Evolutionary conservation across 2,329 filamentous ascomycete species (phyloP), one percentile per base, ranked within the genome.

Genomic region (Fusarium pseudograminearum): DNA sequence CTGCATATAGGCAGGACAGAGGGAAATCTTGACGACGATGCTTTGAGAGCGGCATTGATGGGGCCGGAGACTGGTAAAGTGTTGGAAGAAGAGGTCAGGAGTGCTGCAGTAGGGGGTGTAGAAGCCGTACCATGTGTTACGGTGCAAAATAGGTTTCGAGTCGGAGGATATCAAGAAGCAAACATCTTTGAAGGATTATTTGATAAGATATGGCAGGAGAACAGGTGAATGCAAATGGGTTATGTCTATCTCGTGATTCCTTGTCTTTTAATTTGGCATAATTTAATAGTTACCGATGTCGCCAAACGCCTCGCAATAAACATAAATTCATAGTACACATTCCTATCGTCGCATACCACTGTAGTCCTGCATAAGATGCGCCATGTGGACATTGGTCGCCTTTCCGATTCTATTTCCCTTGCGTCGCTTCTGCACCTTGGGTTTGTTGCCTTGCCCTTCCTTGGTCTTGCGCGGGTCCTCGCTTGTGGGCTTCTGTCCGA

Each of bases 371-470:
- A 97, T 84, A 63, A 97, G 86, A 69, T 91, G 89, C 72, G 86
- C 85, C 93, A 97, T 97, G 78, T 97, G 94, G 30, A 89, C 89
- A 78, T 97, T 97, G 28, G 93, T 97, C 59, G 91, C 90, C 85
- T 94, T 96, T 70, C 91, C 92, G 42, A 89, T 88, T 63, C 90
- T 87, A 70, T 93, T 88, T 72, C 82, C 80, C 28, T 83, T 82
- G 45, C 89, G 84, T 78, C 92, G 93, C 81, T 93, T 92, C 79
- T 90, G 89, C 82, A 91, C 90, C 82, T 93, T 92, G 72, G 90
- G 81, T 77, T 87, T 89, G 64, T 85, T 87, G 24, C 86, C 82
- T 18, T 69, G 72, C 3, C 62, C 76, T 52, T 75, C 70, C 36
- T 68, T 74, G 8, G 72, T 50, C 87, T 83, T 77, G 72, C 86